These are phyloP conservation scores for Stephanodiscus minutulus DNA, from an alignment of 108 stramenopile genomes.

Conservation along the genomic window DNA sequence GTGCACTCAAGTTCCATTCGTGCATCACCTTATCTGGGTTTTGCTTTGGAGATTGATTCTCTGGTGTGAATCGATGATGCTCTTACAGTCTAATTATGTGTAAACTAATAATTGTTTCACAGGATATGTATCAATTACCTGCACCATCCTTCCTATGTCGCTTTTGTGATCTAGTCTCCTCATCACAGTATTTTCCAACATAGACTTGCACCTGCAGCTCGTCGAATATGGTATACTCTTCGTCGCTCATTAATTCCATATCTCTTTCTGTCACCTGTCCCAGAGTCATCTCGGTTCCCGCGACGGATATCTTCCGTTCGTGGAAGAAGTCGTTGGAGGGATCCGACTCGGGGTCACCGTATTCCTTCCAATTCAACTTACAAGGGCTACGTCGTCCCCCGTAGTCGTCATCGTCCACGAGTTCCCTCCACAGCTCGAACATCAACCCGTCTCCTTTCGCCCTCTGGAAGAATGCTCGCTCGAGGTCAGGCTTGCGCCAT, in stretches of 20 bases:
- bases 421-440: constrained; percentile 36
- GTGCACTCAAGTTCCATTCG: too few relatives aligned
- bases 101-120: neutral
- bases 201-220: constrained; percentile 69
- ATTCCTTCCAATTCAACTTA: constrained; percentile 56
- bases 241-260: constrained; percentile 45
- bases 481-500: constrained; percentile 77
- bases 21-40: too few relatives aligned
- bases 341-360: constrained; percentile 56
- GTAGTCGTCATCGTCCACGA: constrained; percentile 12
- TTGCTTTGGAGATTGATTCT: too few relatives aligned
- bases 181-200: constrained; percentile 26
- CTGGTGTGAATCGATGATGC: too few relatives aligned
- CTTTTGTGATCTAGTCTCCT: neutral
- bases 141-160: neutral
- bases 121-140: neutral
- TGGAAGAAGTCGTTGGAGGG: constrained; percentile 60
- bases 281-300: constrained; percentile 23
- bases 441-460: constrained; percentile 19
- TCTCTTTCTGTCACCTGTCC: constrained; percentile 55
- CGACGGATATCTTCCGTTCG: constrained; percentile 45
- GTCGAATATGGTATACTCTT: constrained; percentile 67
- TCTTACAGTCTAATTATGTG: too few relatives aligned
- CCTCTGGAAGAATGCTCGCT: constrained; percentile 64
- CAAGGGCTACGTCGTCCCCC: constrained; percentile 26